phyloP scores from a whole-genome alignment of 495 filamentous ascomycete genomes.

The Xylaria venustula region DNA sequence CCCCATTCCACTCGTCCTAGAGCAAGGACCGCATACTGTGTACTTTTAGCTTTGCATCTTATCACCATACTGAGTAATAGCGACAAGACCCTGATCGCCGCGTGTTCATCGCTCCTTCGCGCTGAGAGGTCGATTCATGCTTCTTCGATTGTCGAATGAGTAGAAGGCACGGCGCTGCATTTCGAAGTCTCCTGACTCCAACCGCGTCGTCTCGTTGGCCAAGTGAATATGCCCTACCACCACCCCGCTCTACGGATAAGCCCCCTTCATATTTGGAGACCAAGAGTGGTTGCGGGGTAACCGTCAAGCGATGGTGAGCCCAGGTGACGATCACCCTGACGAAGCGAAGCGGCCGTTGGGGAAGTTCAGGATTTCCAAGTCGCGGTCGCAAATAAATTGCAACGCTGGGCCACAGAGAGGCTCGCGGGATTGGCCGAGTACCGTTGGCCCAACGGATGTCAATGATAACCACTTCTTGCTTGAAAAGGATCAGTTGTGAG shows the following conservation, averaged over 20 bases:
- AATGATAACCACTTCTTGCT: background rate
- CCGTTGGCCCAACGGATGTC: background rate
- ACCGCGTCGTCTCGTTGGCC: conserved; percentile 7
- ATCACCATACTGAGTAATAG: background rate
- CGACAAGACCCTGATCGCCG: conserved; percentile 6
- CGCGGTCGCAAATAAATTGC: background rate
- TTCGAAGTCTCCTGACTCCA: conserved; percentile 13
- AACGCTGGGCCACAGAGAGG: background rate
- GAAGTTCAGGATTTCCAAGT: background rate
- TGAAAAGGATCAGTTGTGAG: background rate
- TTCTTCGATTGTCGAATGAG: conserved; percentile 10
- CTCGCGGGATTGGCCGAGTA: background rate
- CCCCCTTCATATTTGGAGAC: background rate
- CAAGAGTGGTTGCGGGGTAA: conserved; percentile 13
- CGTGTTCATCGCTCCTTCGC: background rate
- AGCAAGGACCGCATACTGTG: conserved; percentile 1
- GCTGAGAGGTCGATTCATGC: background rate
- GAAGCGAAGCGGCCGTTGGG: background rate
- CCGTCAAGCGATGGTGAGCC: background rate
- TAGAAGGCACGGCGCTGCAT: background rate
- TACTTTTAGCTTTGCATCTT: background rate
- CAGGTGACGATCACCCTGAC: conserved; percentile 4
- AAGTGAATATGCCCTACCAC: background rate
- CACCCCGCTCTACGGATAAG: background rate
- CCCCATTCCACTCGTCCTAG: background rate